phyloP scores from a whole-genome alignment of 805 yeast genomes.

The Kodamaea kakaduensis region DNA sequence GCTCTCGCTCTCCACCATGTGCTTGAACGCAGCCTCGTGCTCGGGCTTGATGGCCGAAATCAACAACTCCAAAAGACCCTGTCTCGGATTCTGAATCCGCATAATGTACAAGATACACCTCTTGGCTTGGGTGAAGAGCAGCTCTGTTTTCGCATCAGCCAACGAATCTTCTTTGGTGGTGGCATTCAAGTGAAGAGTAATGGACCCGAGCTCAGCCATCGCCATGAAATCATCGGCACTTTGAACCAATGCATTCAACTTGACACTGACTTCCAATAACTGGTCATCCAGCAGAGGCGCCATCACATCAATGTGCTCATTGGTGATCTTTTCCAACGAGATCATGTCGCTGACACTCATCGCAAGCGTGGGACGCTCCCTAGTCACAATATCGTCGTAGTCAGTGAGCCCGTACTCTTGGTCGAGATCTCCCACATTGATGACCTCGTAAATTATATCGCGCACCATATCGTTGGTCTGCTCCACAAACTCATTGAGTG shows the following conservation, averaged over 20 bases:
- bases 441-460: conserved; percentile 42
- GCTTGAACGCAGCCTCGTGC: conserved; percentile 65
- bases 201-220: conserved; percentile 47
- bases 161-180: conserved; percentile 42
- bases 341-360: conserved; percentile 46
- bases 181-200: conserved; percentile 57
- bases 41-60: conserved; percentile 60
- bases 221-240: conserved; percentile 41
- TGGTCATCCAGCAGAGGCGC: conserved; percentile 55
- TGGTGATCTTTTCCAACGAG: conserved; percentile 41
- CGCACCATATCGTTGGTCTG: conserved; percentile 47
- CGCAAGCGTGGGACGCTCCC: conserved; percentile 43
- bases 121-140: conserved; percentile 72
- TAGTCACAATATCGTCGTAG: conserved; percentile 61
- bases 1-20: conserved; percentile 48
- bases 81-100: conserved; percentile 71
- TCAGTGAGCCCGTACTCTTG: conserved; percentile 55
- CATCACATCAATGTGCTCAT: conserved; percentile 37
- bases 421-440: conserved; percentile 56
- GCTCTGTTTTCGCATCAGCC: conserved; percentile 53
- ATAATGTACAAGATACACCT: conserved; percentile 78
- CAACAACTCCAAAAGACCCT: conserved; percentile 58
- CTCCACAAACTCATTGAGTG: conserved; percentile 68
- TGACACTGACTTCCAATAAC: conserved; percentile 40
- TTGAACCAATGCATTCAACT: conserved; percentile 37